A percentile compares a stretch with the other conserved stretches of the same genome.
Evolutionary conservation across 2,329 filamentous ascomycete genomes (phyloP).

Genomic region (Fusarium sp.): DNA sequence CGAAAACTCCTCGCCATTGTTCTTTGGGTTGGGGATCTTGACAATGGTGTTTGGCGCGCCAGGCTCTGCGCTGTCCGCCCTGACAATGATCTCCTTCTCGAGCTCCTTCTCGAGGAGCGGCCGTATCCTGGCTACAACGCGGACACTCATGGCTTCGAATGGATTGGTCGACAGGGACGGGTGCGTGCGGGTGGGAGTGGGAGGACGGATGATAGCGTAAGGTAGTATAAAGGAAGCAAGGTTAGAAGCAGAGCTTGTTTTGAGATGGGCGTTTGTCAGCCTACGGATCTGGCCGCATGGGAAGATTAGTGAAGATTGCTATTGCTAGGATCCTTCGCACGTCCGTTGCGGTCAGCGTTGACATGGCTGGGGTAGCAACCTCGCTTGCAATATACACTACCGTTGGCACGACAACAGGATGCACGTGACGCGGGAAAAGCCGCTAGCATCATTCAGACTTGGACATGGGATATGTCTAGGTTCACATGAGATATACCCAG

Average conservation of each 20-base stretch:
- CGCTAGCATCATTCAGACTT: conserved; percentile 38
- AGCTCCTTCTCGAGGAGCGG: conserved; percentile 87
- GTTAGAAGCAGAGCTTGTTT: conserved; percentile 21
- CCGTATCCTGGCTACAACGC: conserved; percentile 90
- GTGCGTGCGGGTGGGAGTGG: background rate
- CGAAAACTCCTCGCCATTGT: conserved; percentile 88
- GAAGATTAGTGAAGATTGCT: conserved; percentile 31
- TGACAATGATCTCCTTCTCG: conserved; percentile 88
- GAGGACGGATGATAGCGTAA: background rate
- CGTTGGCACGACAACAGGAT: conserved; percentile 38
- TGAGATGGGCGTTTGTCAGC: conserved; percentile 34
- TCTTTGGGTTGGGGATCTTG: conserved; percentile 93
- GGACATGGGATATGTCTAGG: background rate
- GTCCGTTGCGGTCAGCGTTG: background rate
- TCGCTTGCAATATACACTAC: background rate
- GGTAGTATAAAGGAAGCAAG: conserved; percentile 11
- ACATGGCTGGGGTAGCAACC: background rate
- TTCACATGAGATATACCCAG: conserved; percentile 26
- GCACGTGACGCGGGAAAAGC: conserved; percentile 49
- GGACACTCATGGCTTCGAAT: conserved; percentile 66
- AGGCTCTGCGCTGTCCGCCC: conserved; percentile 69
- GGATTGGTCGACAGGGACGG: conserved; percentile 20
- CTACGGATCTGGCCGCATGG: conserved; percentile 40
- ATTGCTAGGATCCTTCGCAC: background rate
- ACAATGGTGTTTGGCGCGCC: conserved; percentile 75